These are phyloP conservation scores for Lobosporangium transversale DNA, from an alignment of 192 early-diverging fungal genomes.

Conservation along the genomic window DNA sequence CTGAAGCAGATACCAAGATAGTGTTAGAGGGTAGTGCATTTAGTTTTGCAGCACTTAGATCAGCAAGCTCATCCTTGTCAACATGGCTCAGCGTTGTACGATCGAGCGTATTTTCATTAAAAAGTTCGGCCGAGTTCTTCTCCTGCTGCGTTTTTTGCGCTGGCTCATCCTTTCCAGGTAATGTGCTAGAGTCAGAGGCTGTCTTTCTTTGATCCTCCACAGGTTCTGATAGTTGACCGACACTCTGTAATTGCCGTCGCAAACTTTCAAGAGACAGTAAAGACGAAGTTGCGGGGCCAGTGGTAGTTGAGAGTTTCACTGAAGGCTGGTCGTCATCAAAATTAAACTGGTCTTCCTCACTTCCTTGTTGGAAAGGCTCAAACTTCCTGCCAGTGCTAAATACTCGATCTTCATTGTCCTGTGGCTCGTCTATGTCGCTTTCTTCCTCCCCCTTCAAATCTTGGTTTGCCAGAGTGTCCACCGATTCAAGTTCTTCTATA, in stretches of 20 bases:
- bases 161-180: background rate
- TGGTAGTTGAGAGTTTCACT: background rate
- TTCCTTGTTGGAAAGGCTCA: conserved; percentile 33
- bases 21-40: background rate
- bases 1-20: background rate
- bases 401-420: background rate
- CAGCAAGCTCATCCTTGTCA: too few species aligned
- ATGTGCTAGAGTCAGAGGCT: too few species aligned
- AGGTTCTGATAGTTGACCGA: background rate
- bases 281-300: background rate
- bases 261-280: conserved; percentile 21
- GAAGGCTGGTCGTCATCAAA: background rate
- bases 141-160: too few species aligned
- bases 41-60: too few species aligned
- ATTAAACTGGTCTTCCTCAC: conserved; percentile 20
- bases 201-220: background rate
- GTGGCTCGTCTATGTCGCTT: background rate
- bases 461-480: background rate
- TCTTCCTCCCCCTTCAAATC: background rate
- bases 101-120: too few species aligned
- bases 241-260: conserved; percentile 14
- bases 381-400: conserved; percentile 11
- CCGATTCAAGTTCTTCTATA: conserved; percentile 4
- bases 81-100: background rate
- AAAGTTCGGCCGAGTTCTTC: too few species aligned